Evolutionary conservation across 2,329 filamentous ascomycete genomes (phyloP), one percentile per base, ranked within the genome.

Genomic region (Xylaria sp.): DNA sequence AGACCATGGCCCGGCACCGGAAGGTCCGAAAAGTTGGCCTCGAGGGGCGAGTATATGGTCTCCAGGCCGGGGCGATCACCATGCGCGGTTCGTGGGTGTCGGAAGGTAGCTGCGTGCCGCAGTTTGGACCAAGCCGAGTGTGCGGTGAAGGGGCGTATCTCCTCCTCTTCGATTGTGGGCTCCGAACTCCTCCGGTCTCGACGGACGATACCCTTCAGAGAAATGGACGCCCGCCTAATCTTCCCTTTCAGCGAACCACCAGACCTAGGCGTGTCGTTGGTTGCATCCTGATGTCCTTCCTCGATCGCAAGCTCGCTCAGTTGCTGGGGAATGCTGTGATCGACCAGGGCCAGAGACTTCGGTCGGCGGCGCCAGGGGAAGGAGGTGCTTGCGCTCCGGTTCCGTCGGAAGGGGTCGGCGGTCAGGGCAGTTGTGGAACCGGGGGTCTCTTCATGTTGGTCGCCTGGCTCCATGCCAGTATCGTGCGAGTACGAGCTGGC

Each of bases 141-240:
- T 2, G 78, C 73, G 1, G 79, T 82, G 7, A 72, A 74, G 6
- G 78, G 78, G 42, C 76, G 62, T 48, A 58, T 41, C 29, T 59
- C 48, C 50, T 66, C 50, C 46, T 60, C 49, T 48, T 65, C 62
- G 29, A 59, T 57, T 52, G 56, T 66, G 45, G 67, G 54, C 44
- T 69, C 68, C 3, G 69, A 72, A 44, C 68, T 63, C 20, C 68
- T 66, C n/a, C 74, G 72, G 52, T 66, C 63, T 22, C 79, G 75
- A 38, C 79, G 72, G 7, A 82, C 78, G 26, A 84, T 77, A 26
- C 77, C 78, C 63, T 79, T 71, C 44, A 85, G 64, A 7, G 80
- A 82, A 48, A 82, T 63, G 2, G 83, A 85, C 0, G 82, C 83
- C 8, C 83, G 74, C 20, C 82, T 78, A 45, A 85, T 73, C 57